Base-by-base conservation (phyloP, 768 basidiomycete species). In the Leucosporidium yakuticum region DNA sequence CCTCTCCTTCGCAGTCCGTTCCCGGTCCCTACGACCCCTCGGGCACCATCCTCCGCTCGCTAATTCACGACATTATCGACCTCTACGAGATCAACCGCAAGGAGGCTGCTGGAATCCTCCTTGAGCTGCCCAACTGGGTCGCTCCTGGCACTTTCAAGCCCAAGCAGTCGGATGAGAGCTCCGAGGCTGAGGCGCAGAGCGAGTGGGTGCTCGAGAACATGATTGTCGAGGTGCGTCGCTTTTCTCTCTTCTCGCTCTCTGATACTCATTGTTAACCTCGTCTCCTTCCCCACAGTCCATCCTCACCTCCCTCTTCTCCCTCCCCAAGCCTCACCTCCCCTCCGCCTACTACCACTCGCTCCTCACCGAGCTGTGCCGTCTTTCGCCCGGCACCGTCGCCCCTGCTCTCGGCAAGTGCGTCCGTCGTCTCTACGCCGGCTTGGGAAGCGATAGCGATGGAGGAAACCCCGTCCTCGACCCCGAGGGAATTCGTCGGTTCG, bases 321-420 rank as follows among this genome's bases (percentile, higher is more conserved):
- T 96, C 14, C 95, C 96, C 0, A 85, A 87, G 71, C 80, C 94
- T 7, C 81, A 85, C 0, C 85, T 87, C 74, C 89, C 88, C 76
- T 81, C 88, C 0, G 81, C 95, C 11, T 98, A 96, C 78, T 91
- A 96, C 76, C 86, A 88, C 68, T 82, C 89, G 5, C 81, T 98
- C 63, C 88, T 98, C 67, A 90, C 90, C 27, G 95, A 99, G 76
- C 81, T 99, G 12, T 97, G 93, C 80, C 95, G 96, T 77, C 81
- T 94, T n/a, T 89, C 90, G 0, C 93, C 95, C 0, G 83, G 84
- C 9, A 95, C 92, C 4, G 88, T 94, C 60, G 96, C 96, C 6
- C 96, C 96, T 0, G 91, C 94, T 2, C 91, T 99, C 25, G 96
- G 96, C 68, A 92, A 97, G 78, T 90, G 90, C 1, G 92, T 98